These are phyloP conservation scores for Termitomyces sp. DNA, from an alignment of 768 basidiomycete species.

Conservation along the genomic window DNA sequence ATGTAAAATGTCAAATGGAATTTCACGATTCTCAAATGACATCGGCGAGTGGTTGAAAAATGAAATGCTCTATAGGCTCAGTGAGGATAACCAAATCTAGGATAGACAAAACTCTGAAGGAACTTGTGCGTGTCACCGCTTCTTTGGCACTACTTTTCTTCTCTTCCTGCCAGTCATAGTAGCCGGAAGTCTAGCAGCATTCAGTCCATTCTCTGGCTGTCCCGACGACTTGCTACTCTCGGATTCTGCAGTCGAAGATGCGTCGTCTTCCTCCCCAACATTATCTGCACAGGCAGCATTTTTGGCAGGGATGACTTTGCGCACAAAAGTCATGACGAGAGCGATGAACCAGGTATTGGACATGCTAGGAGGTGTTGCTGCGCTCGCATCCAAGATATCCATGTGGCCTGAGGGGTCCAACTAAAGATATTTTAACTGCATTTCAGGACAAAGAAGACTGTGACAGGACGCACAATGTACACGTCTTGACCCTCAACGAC, in stretches of 20 bases:
- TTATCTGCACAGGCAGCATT: slow-evolving; percentile 15
- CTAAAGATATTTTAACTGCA: slow-evolving; percentile 29
- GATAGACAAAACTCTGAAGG: slow-evolving; percentile 26
- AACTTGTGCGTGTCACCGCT: slow-evolving; percentile 36
- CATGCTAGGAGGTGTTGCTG: slow-evolving; percentile 55
- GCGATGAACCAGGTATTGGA: slow-evolving; percentile 68
- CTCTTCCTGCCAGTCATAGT: slow-evolving; percentile 62
- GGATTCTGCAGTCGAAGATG: slow-evolving; percentile 39
- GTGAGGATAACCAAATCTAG: slow-evolving; percentile 26
- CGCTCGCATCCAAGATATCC: slow-evolving; percentile 54
- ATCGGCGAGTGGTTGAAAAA: background rate
- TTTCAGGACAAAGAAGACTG: background rate
- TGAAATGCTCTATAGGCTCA: background rate
- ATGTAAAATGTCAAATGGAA: background rate
- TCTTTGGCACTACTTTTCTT: slow-evolving; percentile 49
- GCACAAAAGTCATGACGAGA: slow-evolving; percentile 34
- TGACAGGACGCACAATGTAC: slow-evolving; percentile 59
- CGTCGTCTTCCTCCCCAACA: slow-evolving; percentile 29
- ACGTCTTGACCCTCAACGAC: slow-evolving; percentile 75
- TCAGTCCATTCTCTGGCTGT: slow-evolving; percentile 22
- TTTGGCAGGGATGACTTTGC: slow-evolving; percentile 23
- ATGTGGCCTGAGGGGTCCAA: slow-evolving; percentile 57
- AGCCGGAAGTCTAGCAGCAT: slow-evolving; percentile 33
- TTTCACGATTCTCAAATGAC: background rate
- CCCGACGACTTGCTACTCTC: slow-evolving; percentile 41